phyloP scores from a whole-genome alignment of 306 rosid species.

The Herpetospermum pedunculosum region DNA sequence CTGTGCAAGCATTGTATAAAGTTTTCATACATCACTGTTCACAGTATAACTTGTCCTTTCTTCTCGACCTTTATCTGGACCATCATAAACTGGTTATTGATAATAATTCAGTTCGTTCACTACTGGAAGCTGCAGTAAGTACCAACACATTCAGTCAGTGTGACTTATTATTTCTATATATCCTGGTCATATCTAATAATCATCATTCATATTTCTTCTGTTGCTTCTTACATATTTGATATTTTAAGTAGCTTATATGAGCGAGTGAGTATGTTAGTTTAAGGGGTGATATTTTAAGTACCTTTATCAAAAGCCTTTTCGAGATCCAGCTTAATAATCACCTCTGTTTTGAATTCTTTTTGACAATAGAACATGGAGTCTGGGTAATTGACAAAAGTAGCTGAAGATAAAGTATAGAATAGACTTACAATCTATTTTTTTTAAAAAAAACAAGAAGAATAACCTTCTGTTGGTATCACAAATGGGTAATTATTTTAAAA shows the following conservation, averaged over 20 bases:
- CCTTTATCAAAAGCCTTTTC: too few species aligned
- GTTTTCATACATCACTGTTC: slow-evolving; percentile 60
- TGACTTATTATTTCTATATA: slow-evolving; percentile 13
- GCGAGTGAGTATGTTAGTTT: background rate
- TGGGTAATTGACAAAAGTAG: background rate
- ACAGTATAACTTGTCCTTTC: slow-evolving; percentile 60
- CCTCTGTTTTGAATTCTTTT: background rate
- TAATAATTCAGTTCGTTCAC: slow-evolving; percentile 45
- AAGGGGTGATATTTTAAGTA: too few species aligned
- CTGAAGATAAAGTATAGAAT: background rate
- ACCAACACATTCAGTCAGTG: slow-evolving; percentile 22
- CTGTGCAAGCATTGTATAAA: slow-evolving; percentile 59
- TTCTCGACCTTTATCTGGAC: slow-evolving; percentile 86
- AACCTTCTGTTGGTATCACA: background rate
- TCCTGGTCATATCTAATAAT: slow-evolving; percentile 5
- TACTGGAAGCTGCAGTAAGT: slow-evolving; percentile 83
- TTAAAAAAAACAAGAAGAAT: background rate
- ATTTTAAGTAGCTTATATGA: background rate
- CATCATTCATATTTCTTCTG: background rate
- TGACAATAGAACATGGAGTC: background rate
- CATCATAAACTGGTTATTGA: slow-evolving; percentile 46
- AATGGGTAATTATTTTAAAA: background rate
- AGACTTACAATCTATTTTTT: background rate
- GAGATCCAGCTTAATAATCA: too few species aligned
- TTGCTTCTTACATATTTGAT: background rate